Evolutionary conservation across 768 basidiomycete genomes (phyloP).

Genomic region (Tulasnella sp.): DNA sequence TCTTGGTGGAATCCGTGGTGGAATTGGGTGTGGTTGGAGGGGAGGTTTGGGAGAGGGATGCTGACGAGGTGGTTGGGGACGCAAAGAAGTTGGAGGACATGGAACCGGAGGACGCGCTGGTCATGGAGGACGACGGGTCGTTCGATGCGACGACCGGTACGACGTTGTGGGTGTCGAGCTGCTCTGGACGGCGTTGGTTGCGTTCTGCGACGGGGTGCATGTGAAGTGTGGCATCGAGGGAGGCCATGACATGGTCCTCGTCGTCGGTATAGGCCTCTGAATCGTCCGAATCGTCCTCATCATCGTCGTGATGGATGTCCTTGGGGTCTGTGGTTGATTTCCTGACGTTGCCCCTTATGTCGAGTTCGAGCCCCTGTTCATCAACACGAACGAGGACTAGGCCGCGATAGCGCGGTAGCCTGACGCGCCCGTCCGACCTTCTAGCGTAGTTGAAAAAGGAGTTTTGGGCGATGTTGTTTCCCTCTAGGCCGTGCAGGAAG

Average conservation of each 20-base stretch:
- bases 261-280: conserved; percentile 38
- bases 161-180: conserved; percentile 30
- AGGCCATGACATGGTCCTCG: conserved; percentile 41
- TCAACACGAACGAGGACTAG: conserved; percentile 85
- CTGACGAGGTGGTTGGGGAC: conserved; percentile 42
- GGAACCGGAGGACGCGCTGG: conserved; percentile 37
- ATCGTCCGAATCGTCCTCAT: conserved; percentile 45
- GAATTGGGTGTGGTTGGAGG: conserved; percentile 39
- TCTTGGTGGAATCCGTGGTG: conserved; percentile 38
- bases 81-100: conserved; percentile 41
- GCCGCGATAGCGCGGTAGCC: conserved; percentile 61
- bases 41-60: conserved; percentile 39
- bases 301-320: conserved; percentile 35
- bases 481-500: conserved; percentile 85
- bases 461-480: conserved; percentile 77
- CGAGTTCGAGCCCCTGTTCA: conserved; percentile 38
- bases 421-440: conserved; percentile 37
- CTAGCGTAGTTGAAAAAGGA: conserved; percentile 62
- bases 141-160: background rate
- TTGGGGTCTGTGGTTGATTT: conserved; percentile 14
- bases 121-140: conserved; percentile 20
- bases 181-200: conserved; percentile 31
- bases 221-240: conserved; percentile 34
- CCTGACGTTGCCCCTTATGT: conserved; percentile 37
- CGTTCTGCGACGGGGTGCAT: conserved; percentile 31